phyloP scores from a whole-genome alignment of 2,329 filamentous ascomycete genomes.

The Pseudocercospora macadamiae region DNA sequence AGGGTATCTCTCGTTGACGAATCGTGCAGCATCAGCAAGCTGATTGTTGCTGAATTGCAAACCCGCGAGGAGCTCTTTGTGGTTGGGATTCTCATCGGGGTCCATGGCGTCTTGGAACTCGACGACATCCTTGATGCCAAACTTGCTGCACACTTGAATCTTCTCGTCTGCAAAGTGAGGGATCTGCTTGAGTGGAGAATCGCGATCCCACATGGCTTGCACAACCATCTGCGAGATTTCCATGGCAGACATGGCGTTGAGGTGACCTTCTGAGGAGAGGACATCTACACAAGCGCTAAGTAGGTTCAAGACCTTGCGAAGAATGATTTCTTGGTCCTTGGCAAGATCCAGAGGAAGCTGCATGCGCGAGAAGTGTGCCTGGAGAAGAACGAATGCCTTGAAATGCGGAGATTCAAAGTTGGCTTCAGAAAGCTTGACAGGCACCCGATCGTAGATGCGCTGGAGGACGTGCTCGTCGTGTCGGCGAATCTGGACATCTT shows the following conservation, averaged over 20 bases:
- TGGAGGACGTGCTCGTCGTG: constrained; percentile 87
- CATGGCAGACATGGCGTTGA: constrained; percentile 98
- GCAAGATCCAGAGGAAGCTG: constrained; percentile 92
- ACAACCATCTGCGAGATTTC: constrained; percentile 99
- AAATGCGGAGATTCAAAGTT: constrained; percentile 94
- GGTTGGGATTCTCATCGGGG: constrained; percentile 84
- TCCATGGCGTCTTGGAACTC: constrained; percentile 99
- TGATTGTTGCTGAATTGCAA: constrained; percentile 80
- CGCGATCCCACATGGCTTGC: constrained; percentile 98
- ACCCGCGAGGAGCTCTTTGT: constrained; percentile 73
- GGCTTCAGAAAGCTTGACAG: constrained; percentile 89
- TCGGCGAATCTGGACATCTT: constrained; percentile 88
- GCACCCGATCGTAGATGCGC: constrained; percentile 90
- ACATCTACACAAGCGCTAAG: constrained; percentile 93
- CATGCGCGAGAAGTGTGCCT: constrained; percentile 97
- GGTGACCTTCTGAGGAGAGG: constrained; percentile 88
- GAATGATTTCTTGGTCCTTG: constrained; percentile 89
- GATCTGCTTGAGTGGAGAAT: constrained; percentile 95
- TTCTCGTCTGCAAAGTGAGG: constrained; percentile 87
- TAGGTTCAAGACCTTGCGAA: constrained; percentile 82
- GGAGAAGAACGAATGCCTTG: constrained; percentile 95
- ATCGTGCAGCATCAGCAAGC: constrained; percentile 84
- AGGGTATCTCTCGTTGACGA: constrained; percentile 95
- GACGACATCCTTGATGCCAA: constrained; percentile 87
- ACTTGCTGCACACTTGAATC: constrained; percentile 79